These are phyloP conservation scores for Mycosphaerella sp. DNA, from an alignment of 2,329 filamentous ascomycete genomes.

Conservation along the genomic window DNA sequence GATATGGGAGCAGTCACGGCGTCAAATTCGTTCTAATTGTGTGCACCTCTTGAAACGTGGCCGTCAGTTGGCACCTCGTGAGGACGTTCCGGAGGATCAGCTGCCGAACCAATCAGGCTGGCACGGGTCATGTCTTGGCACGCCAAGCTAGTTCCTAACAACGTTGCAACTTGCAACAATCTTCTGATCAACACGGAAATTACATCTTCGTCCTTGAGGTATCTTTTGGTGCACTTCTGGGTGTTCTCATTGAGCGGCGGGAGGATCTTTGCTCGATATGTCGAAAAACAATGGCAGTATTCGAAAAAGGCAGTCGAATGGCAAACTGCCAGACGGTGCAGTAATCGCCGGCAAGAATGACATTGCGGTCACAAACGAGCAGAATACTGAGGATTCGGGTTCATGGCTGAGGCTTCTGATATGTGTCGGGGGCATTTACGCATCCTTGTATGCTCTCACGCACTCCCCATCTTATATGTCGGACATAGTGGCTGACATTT, in stretches of 20 bases:
- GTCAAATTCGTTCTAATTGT: not conserved
- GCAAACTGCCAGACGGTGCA: conserved; percentile 20
- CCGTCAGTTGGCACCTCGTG: not conserved
- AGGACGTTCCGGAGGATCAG: not conserved
- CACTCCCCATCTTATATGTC: not conserved
- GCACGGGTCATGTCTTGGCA: too few relatives aligned
- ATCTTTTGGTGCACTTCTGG: not conserved
- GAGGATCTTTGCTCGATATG: not conserved
- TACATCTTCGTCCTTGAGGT: not conserved
- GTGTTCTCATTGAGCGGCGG: not conserved
- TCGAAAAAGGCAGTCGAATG: conserved; percentile 25
- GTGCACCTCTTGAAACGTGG: not conserved
- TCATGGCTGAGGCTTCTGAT: conserved; percentile 62
- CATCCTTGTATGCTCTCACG: conserved; percentile 65
- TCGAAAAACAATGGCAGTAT: conserved; percentile 23
- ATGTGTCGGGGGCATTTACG: conserved; percentile 92
- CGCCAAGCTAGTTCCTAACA: not conserved
- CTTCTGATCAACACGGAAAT: not conserved
- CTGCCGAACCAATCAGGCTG: too few relatives aligned
- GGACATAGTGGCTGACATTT: not conserved
- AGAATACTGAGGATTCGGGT: conserved; percentile 19
- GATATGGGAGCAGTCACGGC: too few relatives aligned
- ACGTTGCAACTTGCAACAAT: not conserved
- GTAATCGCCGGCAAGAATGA: conserved; percentile 26
- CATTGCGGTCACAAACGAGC: conserved; percentile 15